phyloP scores from a whole-genome alignment of 2,329 filamentous ascomycete genomes.

The Aspergillus terreus region DNA sequence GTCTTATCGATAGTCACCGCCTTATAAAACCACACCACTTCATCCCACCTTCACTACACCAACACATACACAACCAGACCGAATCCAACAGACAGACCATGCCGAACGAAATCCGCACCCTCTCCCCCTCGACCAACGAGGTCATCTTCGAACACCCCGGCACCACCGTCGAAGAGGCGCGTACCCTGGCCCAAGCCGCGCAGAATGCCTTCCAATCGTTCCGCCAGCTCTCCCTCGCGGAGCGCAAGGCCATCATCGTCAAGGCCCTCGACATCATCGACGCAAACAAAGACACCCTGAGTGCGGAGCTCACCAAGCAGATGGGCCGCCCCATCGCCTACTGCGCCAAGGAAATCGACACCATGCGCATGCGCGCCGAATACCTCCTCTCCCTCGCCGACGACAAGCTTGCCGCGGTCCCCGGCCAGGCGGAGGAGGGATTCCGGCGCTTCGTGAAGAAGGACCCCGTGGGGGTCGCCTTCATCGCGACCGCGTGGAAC shows the following conservation, averaged over 20 bases:
- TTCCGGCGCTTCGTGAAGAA: conserved; percentile 87
- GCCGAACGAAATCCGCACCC: conserved; percentile 51
- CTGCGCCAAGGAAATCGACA: conserved; percentile 73
- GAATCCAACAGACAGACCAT: conserved; percentile 12
- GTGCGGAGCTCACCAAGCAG: conserved; percentile 77
- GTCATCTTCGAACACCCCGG: conserved; percentile 75
- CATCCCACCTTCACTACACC: background rate
- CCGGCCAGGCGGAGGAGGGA: conserved; percentile 76
- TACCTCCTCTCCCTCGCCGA: conserved; percentile 79
- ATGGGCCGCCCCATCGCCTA: conserved; percentile 90
- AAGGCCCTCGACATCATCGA: conserved; percentile 69
- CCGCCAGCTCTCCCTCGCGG: conserved; percentile 64
- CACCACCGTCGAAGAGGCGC: conserved; percentile 37
- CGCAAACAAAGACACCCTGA: conserved; percentile 70
- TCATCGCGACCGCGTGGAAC: conserved; percentile 91
- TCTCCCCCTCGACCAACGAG: conserved; percentile 85
- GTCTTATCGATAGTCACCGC: background rate
- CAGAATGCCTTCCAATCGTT: conserved; percentile 46
- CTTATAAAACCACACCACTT: background rate
- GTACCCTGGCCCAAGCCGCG: conserved; percentile 21
- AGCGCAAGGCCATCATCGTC: conserved; percentile 75
- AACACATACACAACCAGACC: background rate
- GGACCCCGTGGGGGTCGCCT: conserved; percentile 76
- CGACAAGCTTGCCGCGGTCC: conserved; percentile 71
- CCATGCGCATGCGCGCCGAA: conserved; percentile 75